phyloP scores from a whole-genome alignment of 495 filamentous ascomycete genomes.

The Aspergillus mulundensis region DNA sequence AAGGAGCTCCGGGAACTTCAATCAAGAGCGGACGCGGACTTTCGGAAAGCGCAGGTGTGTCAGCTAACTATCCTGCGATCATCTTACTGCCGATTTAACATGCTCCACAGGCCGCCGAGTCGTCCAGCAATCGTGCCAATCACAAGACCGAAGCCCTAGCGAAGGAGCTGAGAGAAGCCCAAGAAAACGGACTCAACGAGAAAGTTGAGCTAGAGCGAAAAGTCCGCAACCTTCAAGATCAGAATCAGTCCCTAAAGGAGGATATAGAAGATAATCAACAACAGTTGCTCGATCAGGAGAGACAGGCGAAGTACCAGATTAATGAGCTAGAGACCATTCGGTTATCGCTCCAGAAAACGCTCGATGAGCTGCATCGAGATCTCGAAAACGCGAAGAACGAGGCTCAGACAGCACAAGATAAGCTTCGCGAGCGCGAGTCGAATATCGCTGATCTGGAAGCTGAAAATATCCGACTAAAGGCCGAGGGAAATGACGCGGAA shows the following conservation, averaged over 20 bases:
- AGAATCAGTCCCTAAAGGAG: slow-evolving; percentile 67
- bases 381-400: slow-evolving; percentile 57
- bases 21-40: slow-evolving; percentile 75
- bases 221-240: slow-evolving; percentile 65
- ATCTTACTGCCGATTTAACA: slow-evolving; percentile 9
- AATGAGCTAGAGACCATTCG: slow-evolving; percentile 70
- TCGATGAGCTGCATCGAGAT: slow-evolving; percentile 71
- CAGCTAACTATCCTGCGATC: background rate
- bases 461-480: slow-evolving; percentile 75
- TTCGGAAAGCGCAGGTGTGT: slow-evolving; percentile 68
- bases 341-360: slow-evolving; percentile 58
- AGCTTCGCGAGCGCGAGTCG: slow-evolving; percentile 61
- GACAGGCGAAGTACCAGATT: slow-evolving; percentile 64
- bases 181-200: slow-evolving; percentile 62
- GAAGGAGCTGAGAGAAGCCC: slow-evolving; percentile 65
- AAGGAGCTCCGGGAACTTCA: slow-evolving; percentile 76
- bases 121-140: slow-evolving; percentile 59
- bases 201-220: slow-evolving; percentile 68
- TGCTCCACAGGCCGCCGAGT: slow-evolving; percentile 53
- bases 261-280: slow-evolving; percentile 71
- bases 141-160: slow-evolving; percentile 69
- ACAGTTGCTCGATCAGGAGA: slow-evolving; percentile 64
- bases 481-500: slow-evolving; percentile 80
- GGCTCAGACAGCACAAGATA: slow-evolving; percentile 62
- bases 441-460: slow-evolving; percentile 71